Percentiles rank a stretch among this genome's conserved stretches.
phyloP scores from a whole-genome alignment of 257 asterid species.

The Solanum sejunctum region DNA sequence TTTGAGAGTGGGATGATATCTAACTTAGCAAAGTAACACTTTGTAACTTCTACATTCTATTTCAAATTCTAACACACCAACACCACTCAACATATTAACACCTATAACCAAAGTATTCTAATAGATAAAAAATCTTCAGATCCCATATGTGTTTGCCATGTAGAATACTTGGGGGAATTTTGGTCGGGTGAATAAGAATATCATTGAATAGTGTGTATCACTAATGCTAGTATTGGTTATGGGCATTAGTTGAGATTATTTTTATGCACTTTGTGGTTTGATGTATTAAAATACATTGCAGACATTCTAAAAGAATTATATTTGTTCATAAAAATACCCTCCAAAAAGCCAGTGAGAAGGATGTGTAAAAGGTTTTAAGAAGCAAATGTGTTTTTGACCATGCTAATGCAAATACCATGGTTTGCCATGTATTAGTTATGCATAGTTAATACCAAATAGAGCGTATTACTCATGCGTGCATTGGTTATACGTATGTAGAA shows the following conservation, averaged over 20 bases:
- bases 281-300: not conserved
- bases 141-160: not conserved
- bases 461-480: no score
- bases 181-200: no score
- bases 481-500: not conserved
- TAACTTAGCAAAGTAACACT: not conserved
- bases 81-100: not conserved
- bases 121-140: not conserved
- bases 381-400: no score
- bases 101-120: not conserved
- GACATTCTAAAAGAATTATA: not conserved
- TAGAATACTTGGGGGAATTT: not conserved
- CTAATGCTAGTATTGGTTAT: not conserved
- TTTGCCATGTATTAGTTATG: not conserved
- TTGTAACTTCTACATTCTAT: not conserved
- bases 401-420: no score
- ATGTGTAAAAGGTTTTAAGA: no score
- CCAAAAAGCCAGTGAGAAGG: not conserved
- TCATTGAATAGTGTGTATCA: no score
- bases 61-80: not conserved
- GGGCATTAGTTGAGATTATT: not conserved
- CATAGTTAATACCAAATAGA: no score
- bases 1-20: not conserved
- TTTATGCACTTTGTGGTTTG: not conserved
- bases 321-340: not conserved